Evolutionary conservation across 2,329 filamentous ascomycete species (phyloP).

Genomic region (Lachnum nothofagi): DNA sequence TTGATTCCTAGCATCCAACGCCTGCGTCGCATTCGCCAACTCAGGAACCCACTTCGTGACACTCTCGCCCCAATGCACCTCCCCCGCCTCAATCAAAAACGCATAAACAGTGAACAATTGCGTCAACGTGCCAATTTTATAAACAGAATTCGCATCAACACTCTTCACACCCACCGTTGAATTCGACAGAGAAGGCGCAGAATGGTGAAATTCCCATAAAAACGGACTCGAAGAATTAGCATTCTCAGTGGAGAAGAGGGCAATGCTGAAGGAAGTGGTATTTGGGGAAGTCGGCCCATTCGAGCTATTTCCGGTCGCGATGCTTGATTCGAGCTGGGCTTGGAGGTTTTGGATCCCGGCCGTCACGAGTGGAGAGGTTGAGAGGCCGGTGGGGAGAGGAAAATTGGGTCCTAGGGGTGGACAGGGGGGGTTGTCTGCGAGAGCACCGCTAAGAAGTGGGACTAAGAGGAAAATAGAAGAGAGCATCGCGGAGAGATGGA

Average conservation of each 20-base stretch:
- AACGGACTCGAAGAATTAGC: neutral
- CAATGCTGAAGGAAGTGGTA: neutral
- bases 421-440: slow-evolving; percentile 1
- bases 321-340: neutral
- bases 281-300: neutral
- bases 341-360: neutral
- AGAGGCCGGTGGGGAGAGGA: neutral
- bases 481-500: no score
- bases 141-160: neutral
- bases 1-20: neutral
- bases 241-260: neutral
- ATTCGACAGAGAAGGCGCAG: neutral
- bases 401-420: neutral
- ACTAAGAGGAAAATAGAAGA: no score
- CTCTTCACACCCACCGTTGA: neutral
- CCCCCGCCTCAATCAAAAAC: neutral
- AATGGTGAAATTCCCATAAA: neutral
- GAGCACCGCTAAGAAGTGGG: no score
- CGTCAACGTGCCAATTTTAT: neutral
- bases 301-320: neutral
- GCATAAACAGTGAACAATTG: neutral
- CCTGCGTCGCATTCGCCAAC: neutral
- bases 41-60: neutral
- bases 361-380: neutral
- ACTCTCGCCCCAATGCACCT: neutral